Base-by-base conservation (phyloP, 2,329 filamentous ascomycete species). In the Colletotrichum sp. region DNA sequence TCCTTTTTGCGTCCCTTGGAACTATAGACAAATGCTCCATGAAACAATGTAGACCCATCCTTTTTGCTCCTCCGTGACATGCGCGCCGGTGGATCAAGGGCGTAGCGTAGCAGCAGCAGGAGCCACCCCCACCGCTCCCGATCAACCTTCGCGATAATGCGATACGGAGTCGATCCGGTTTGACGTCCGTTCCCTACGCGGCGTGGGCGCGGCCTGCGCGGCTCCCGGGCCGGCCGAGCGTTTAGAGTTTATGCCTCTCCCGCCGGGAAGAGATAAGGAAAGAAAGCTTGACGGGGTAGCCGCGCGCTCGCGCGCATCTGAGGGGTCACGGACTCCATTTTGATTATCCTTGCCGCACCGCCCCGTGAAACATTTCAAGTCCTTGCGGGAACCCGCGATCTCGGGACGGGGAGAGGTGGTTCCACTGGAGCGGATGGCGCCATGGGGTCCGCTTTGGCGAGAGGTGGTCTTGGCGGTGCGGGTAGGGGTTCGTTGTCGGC, bases 11-110 rank as follows among this genome's bases (percentile, higher is more conserved):
- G 64, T 57, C 28, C 59, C 55, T 52, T 52, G 48, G 59, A 60
- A 69, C 59, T 60, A 73, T 73, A 75, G 71, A 62, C 70, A 30
- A 75, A 59, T 48, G 44, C 63, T 75, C 28, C 59, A 68, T 68
- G 24, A 63, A 34, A 57, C 8, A 55, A 8, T 4, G 6, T 36
- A 13, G 55, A 15, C 15, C 18, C 13, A 13, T 15, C 8, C 15
- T 22, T 52, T 52, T 52, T 52, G 44, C 44, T 22, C 12, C 6
- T 60, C 34, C 26, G 57, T 70, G 34, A 30, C 28, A 59, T 55
- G 36, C 57, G 67, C 26, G n/a, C 30, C 24, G 12, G 67, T 62
- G 34, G 55, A 48, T 30, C 18, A 30, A 15, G 4, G 24, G 24
- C 36, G 36, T 34, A 48, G 32, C 59, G 44, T 52, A 62, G 59